Base-by-base conservation (phyloP, 2,329 filamentous ascomycete species). In the Amphichorda felina region DNA sequence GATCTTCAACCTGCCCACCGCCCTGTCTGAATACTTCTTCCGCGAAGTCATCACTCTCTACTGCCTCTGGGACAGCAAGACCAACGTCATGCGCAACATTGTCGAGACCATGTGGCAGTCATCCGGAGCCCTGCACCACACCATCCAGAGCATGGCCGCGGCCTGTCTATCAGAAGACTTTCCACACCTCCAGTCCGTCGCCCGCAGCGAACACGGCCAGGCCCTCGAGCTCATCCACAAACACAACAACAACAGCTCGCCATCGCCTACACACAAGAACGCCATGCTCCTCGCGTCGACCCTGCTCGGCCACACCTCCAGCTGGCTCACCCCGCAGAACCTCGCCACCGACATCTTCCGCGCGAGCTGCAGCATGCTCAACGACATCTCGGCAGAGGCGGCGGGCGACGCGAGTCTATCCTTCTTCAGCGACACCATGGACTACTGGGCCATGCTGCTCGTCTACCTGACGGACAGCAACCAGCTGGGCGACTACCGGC, bases 71-170 rank as follows among this genome's bases (percentile, higher is more conserved):
- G 75, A 79, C 49, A 75, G 72, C 15, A 59, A 64, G 10, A 60
- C 75, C 43, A 79, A 79, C 43, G 72, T 72, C 1, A 78, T 77
- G 43, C 60, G 74, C 26, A 70, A 66, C 2, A 70, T 72, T 0
- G 70, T 78, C 10, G 66, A 64, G 4, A 65, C 66, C 16, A 58
- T 75, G 2, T 77, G 72, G 64, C 60, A 69, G 28, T 66, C 64
- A n/a, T 75, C 70, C 0, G 57, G 68, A 14, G 70, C 71, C 0
- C 70, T 77, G 34, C 73, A 70, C 45, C 72, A 69, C 32, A 71
- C 71, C 2, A 72, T 77, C 31, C 72, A 77, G 43, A 76, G 73
- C 42, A 79, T 78, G 73, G 70, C 73, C 2, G 72, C 73, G 8
- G 73, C 72, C 4, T 73, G 72, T 15, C 55, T 78, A 0, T 66